Evolutionary conservation across 2,329 filamentous ascomycete species (phyloP), one percentile per base, ranked within the genome.

Genomic region (Exophiala bonariae): DNA sequence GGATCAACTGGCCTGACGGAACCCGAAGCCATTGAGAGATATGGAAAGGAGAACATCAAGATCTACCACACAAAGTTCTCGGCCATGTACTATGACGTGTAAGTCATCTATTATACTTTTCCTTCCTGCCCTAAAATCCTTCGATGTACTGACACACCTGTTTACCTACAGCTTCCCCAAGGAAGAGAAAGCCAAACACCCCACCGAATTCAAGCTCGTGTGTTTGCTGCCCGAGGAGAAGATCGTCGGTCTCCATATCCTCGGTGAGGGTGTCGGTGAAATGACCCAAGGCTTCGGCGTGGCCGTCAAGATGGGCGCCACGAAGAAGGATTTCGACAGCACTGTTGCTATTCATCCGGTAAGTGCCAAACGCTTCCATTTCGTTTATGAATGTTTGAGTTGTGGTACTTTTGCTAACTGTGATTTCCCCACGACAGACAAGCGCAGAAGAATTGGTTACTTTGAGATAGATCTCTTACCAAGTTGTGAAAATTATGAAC

Each of bases 241-340:
- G 60, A 64, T 78, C 31, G 73, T 77, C 17, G 75, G 74, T 11
- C 47, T 78, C 51, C 75, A 77, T 57, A 72, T 77, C 44, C 56
- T 79, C 55, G 62, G 76, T 55, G 60, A 73, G 28, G 64, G 66
- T 10, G 65, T 73, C 48, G 63, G 73, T 57, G 79, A 90, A 77
- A 85, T 89, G 81, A 73, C 89, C 60, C 80, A 90, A 69, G 80
- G 86, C 55, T 87, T 90, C 64, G 86, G 83, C 17, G 53, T 89
- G 17, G 86, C 85, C 13, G 69, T 89, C 58, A 88, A 87, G 78
- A 89, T 89, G 86, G 86, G 86, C 35, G 86, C 86, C 26, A 88
- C 82, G 44, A 89, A 89, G 80, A 78, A 78, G 57, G 83, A 88
- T 66, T 86, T 89, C 66, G 86, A 89, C 63, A 83, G 74, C 62